phyloP scores from a whole-genome alignment of 257 asterid genomes.

The Petunia axillaris region DNA sequence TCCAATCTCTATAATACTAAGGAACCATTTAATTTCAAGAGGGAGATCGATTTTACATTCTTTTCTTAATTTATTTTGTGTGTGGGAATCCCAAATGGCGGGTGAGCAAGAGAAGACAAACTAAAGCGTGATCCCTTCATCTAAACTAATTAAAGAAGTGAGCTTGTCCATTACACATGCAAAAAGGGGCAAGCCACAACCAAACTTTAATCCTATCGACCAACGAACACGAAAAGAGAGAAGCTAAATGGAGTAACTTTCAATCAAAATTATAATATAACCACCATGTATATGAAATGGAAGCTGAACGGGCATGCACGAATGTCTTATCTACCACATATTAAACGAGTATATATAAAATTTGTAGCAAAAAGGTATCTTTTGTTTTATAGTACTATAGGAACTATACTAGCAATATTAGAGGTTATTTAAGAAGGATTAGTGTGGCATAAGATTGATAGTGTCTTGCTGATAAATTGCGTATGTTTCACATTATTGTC shows the following conservation, averaged over 20 bases:
- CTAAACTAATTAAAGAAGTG: no score
- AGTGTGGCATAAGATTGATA: neutral
- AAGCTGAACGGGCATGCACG: neutral
- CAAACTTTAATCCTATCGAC: neutral
- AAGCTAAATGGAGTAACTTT: neutral
- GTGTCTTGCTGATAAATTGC: neutral
- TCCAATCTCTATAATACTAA: no score
- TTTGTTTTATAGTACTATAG: neutral
- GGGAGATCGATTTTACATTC: no score
- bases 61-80: no score
- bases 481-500: no score
- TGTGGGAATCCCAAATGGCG: no score
- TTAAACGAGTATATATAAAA: no score
- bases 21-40: no score
- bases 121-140: no score
- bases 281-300: neutral
- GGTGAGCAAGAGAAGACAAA: no score
- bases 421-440: neutral
- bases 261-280: neutral
- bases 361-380: neutral
- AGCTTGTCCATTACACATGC: no score
- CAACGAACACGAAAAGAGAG: neutral
- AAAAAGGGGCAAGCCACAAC: neutral
- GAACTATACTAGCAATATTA: neutral
- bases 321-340: neutral